Evolutionary conservation across 176 grass and related monocot genomes (phyloP).

Genomic region (Elaeis guineensis): DNA sequence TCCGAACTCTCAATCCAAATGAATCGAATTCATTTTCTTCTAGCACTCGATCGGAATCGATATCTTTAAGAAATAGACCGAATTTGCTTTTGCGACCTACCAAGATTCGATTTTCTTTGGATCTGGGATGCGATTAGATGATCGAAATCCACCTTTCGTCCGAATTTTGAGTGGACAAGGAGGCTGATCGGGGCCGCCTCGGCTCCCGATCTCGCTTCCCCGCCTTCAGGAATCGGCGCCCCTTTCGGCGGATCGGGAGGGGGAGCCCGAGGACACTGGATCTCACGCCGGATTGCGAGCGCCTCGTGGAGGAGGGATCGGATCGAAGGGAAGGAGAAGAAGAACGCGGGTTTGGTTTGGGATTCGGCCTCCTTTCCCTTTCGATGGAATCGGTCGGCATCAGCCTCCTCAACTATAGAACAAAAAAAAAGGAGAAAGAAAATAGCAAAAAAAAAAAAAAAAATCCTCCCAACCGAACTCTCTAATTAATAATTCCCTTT

Average conservation of each 20-base stretch:
- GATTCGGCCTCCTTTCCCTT: constrained; percentile 11
- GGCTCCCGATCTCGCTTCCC: too few species aligned
- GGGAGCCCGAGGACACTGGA: not conserved
- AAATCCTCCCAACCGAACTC: not conserved
- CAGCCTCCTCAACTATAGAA: not conserved
- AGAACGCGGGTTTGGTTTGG: constrained; percentile 9
- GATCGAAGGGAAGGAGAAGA: not conserved
- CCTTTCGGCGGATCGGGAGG: not conserved
- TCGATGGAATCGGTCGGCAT: constrained; percentile 25
- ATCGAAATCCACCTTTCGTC: too few species aligned
- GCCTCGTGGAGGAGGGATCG: not conserved
- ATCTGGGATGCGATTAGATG: too few species aligned
- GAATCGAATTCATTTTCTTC: too few species aligned
- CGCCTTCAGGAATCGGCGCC: not conserved
- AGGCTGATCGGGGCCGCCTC: too few species aligned
- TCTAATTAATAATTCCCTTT: too few species aligned
- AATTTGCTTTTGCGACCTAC: too few species aligned
- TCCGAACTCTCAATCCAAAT: too few species aligned
- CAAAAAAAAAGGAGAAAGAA: not conserved
- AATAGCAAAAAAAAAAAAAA: constrained; percentile 7
- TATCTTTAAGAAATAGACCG: too few species aligned
- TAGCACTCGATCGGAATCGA: too few species aligned
- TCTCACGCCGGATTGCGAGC: too few species aligned
- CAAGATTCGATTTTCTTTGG: too few species aligned
- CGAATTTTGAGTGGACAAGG: not conserved